Base-by-base conservation (phyloP, 140 eudicot genomes). In the Flaveria floridana region DNA sequence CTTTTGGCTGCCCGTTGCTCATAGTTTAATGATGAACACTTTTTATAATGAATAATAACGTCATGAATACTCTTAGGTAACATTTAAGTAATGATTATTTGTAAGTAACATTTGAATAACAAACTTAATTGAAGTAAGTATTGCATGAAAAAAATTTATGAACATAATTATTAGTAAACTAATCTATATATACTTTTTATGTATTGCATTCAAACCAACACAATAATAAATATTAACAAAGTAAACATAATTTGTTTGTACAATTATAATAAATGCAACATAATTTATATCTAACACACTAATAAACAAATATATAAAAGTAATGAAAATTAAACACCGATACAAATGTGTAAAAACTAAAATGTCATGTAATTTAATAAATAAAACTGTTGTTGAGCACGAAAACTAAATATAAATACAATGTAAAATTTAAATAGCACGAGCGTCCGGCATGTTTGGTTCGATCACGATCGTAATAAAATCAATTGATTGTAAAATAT, bases 381-480 rank as follows among this genome's bases (percentile, higher is more conserved):
- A 47, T 13, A 47, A 7, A 51, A 12, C 15, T 15, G 19, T 15
- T 51, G 16, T 3, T 3, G 6, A 51, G 1, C 13, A 51, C 19
- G 3, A 1, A 51, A 34, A 51, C 12, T 14, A 12, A 51, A 51
- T 2, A 58, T 9, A 21, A 58, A 4, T 8, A 58, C 9, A 58
- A 20, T 21, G n/a, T 0, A 55, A 16, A 23, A 20, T 3, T 10
- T 20, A 20, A 58, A 58, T 58, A 20, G 15, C 34, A 58, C 23
- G 37, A 20, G 65, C 65, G 8, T 58, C 65, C 4, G 65, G 37
- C 65, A 21, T 58, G 37, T 58, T 58, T 20, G 37, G 65, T 58
- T 58, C 37, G 10, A 20, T 9, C 6, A 20, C 65, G 12, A 21
- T 0, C 28, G 34, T 20, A 21, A 15, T 58, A 1, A 58, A 58